A percentile compares a stretch with the other conserved stretches of the same genome.
Conservation (phyloP, 345 rosid species). For the Salix suchowensis region DNA sequence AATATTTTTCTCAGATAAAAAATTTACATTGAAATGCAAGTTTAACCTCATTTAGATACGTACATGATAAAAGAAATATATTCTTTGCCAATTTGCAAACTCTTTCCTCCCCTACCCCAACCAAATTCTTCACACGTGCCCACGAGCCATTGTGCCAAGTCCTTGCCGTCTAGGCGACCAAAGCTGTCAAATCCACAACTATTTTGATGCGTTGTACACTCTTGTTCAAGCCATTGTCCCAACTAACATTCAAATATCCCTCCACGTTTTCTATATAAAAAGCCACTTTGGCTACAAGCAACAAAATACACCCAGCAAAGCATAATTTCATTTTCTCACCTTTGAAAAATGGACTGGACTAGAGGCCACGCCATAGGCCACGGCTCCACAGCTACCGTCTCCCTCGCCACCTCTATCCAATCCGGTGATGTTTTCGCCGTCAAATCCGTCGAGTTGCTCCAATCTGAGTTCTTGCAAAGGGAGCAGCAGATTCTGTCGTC, state of each 20-base stretch:
- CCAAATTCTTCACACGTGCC: slow-evolving; percentile 1
- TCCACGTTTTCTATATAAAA: slow-evolving; percentile 4
- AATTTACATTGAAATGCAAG: too few species aligned
- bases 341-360: slow-evolving; percentile 53
- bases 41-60: too few species aligned
- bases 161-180: background rate
- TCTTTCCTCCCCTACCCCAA: background rate
- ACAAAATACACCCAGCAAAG: background rate
- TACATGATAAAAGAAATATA: background rate
- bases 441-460: slow-evolving; percentile 47
- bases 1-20: too few species aligned
- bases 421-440: slow-evolving; percentile 54
- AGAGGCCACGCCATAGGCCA: slow-evolving; percentile 60
- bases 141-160: slow-evolving; percentile 3
- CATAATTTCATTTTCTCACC: background rate
- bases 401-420: slow-evolving; percentile 33
- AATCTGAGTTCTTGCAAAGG: slow-evolving; percentile 46
- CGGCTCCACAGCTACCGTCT: slow-evolving; percentile 77
- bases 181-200: slow-evolving; percentile 13
- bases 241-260: slow-evolving; percentile 4
- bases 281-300: background rate
- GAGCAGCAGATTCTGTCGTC: slow-evolving; percentile 54
- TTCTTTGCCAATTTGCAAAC: background rate
- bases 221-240: slow-evolving; percentile 25
- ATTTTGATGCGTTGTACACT: slow-evolving; percentile 25